These are phyloP conservation scores for Blastobotrys arbuscula DNA, from an alignment of 1,139 yeast genomes.

Conservation along the genomic window DNA sequence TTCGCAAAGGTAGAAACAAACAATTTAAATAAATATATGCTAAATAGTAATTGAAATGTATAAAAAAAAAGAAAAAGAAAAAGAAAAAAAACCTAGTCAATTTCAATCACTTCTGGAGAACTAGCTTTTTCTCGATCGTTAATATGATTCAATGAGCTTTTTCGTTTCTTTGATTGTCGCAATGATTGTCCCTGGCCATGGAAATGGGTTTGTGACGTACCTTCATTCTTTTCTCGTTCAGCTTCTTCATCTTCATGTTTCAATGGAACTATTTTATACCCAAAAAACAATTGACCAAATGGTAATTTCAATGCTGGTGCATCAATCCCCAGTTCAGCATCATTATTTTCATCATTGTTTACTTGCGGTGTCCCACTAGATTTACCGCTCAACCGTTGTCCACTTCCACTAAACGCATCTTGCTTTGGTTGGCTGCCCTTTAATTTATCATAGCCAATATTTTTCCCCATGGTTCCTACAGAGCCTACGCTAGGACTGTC, in stretches of 20 bases:
- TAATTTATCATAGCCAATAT: conserved; percentile 62
- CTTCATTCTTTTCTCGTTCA: conserved; percentile 33
- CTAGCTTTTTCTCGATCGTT: conserved; percentile 16
- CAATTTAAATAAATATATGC: background rate
- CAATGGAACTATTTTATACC: conserved; percentile 82
- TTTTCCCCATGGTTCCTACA: conserved; percentile 70
- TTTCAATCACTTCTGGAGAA: conserved; percentile 68
- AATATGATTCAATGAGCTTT: conserved; percentile 43
- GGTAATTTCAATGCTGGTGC: conserved; percentile 74
- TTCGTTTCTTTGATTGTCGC: conserved; percentile 69
- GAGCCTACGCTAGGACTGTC: conserved; percentile 20
- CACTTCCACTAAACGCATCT: conserved; percentile 52
- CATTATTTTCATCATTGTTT: conserved; percentile 20
- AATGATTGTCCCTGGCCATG: conserved; percentile 42
- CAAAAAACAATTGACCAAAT: conserved; percentile 84
- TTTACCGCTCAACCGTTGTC: conserved; percentile 70
- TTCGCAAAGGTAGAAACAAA: too few relatives aligned
- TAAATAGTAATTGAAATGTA: background rate
- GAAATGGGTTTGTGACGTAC: conserved; percentile 34
- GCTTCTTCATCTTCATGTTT: conserved; percentile 42
- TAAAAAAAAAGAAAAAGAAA: background rate
- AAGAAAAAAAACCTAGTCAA: conserved; percentile 45
- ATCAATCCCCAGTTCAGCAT: conserved; percentile 44
- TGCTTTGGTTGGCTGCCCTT: conserved; percentile 15
- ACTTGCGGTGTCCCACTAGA: conserved; percentile 24